A percentile compares a stretch with the other conserved stretches of the same genome.
These are phyloP conservation scores for Henckelia pumila DNA, from an alignment of 257 asterid species.

Conservation along the genomic window DNA sequence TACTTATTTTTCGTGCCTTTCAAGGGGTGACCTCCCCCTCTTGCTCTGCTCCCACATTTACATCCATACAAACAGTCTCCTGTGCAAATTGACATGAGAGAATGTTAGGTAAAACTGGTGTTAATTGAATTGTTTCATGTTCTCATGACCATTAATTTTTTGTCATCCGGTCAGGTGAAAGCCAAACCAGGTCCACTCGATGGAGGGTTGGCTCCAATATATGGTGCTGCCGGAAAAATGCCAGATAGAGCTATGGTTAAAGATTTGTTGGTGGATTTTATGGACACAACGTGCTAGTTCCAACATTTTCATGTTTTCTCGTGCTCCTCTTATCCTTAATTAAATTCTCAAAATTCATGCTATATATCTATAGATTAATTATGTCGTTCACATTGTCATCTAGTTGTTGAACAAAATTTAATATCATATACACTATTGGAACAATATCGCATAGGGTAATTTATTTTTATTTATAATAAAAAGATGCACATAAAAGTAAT, in stretches of 20 bases:
- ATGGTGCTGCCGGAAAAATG: conserved; percentile 98
- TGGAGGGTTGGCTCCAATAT: conserved; percentile 97
- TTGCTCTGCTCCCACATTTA: not conserved
- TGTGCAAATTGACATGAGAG: not conserved
- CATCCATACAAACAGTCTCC: not conserved
- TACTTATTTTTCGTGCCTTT: not conserved
- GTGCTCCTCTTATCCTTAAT: not conserved
- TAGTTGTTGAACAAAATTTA: too few relatives aligned
- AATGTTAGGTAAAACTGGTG: too few relatives aligned
- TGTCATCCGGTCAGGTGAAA: conserved; percentile 58
- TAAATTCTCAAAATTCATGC: not conserved
- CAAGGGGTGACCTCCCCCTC: not conserved
- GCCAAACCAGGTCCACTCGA: conserved; percentile 85
- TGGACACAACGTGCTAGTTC: conserved; percentile 75
- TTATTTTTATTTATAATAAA: too few relatives aligned
- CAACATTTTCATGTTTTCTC: not conserved
- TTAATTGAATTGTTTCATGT: not conserved
- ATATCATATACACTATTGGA: not conserved
- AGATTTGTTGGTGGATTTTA: conserved; percentile 89
- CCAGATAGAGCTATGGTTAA: conserved; percentile 91
- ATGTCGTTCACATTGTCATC: not conserved
- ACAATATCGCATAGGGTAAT: not conserved
- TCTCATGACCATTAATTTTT: not conserved
- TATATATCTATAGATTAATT: not conserved
- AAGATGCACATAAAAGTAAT: not conserved